A percentile compares a stretch with the other conserved stretches of the same genome.
phyloP scores from a whole-genome alignment of 768 basidiomycete genomes.

The Panaeolus papilionaceus region DNA sequence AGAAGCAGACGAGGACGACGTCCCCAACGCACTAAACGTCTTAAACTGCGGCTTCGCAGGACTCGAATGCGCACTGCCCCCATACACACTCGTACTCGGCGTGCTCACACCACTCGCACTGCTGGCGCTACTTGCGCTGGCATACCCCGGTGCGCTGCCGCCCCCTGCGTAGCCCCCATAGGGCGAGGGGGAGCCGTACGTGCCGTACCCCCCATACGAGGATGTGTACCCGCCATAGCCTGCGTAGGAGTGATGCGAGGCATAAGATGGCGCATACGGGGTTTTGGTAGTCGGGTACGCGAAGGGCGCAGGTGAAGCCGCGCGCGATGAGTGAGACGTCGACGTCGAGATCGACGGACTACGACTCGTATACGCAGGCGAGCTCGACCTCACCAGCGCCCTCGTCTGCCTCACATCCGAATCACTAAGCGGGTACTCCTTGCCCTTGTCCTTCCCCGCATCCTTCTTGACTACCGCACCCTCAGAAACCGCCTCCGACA shows the following conservation, averaged over 20 bases:
- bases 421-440: background rate
- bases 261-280: background rate
- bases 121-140: background rate
- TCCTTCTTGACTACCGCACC: background rate
- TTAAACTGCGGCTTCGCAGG: constrained; percentile 13
- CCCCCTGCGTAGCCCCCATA: background rate
- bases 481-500: background rate
- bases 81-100: constrained; percentile 7
- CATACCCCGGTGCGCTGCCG: background rate
- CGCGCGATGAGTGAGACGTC: background rate
- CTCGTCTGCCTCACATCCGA: background rate
- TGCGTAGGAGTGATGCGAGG: background rate
- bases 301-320: background rate
- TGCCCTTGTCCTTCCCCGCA: background rate
- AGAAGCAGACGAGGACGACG: background rate
- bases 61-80: background rate
- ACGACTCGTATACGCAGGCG: background rate
- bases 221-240: background rate
- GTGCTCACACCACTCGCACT: constrained; percentile 1
- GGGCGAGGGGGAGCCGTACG: background rate
- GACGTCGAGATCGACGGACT: background rate
- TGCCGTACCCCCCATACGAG: background rate
- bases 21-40: constrained; percentile 3
- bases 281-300: background rate
- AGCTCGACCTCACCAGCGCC: background rate